These are phyloP conservation scores for Oryza australiensis DNA, from an alignment of 176 grass and related monocot species.

Conservation along the genomic window DNA sequence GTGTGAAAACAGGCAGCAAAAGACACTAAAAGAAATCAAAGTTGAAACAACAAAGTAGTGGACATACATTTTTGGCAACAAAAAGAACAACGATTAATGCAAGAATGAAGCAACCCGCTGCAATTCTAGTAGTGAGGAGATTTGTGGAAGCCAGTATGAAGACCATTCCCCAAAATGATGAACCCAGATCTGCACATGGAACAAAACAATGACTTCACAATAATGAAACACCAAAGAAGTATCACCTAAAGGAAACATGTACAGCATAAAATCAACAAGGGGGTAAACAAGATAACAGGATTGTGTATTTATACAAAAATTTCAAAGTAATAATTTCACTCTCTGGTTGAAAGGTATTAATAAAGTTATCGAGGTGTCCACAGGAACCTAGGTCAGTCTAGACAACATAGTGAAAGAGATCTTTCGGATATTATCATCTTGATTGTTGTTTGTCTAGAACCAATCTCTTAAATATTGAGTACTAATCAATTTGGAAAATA, in stretches of 20 bases:
- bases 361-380: constrained; percentile 2
- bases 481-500: constrained; percentile 8
- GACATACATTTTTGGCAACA: constrained; percentile 87
- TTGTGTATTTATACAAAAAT: not conserved
- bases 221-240: not conserved
- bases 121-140: constrained; percentile 85
- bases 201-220: constrained; percentile 27
- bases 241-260: not conserved
- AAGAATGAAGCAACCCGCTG: constrained; percentile 89
- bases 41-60: not conserved
- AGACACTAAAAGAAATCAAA: constrained; percentile 16
- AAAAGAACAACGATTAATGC: constrained; percentile 87
- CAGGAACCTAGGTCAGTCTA: not conserved
- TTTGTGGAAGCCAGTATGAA: constrained; percentile 96
- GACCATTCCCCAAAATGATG: constrained; percentile 99
- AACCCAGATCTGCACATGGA: constrained; percentile 78
- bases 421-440: not conserved
- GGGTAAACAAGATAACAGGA: not conserved
- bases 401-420: not conserved
- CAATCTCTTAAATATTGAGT: not conserved
- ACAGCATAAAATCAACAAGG: constrained; percentile 26
- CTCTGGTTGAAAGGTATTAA: constrained; percentile 12
- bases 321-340: not conserved
- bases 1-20: not conserved
- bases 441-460: not conserved